phyloP scores from a whole-genome alignment of 371 early-diverging fungal species.

The Lichtheimia ramosa region DNA sequence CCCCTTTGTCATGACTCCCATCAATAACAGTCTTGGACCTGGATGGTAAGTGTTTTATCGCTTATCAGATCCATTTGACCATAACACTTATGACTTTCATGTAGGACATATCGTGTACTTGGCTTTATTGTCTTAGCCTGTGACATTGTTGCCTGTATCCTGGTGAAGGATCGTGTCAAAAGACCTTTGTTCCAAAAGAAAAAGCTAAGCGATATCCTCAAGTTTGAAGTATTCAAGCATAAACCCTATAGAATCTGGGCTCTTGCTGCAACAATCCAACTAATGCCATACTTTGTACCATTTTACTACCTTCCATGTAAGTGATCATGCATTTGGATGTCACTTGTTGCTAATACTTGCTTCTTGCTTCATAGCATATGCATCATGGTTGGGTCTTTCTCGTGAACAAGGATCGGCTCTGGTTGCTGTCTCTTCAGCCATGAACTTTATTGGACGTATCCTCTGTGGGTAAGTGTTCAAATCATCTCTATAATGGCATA shows the following conservation, averaged over 20 bases:
- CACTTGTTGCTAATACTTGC: too few relatives aligned
- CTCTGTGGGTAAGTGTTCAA: constrained; percentile 21
- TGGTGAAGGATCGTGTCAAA: constrained; percentile 13
- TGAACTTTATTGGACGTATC: constrained; percentile 62
- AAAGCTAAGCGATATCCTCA: constrained; percentile 11
- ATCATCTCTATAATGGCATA: not conserved
- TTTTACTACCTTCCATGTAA: constrained; percentile 41
- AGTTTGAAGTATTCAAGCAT: constrained; percentile 16
- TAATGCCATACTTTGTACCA: constrained; percentile 40
- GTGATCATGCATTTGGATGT: not conserved
- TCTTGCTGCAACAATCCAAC: constrained; percentile 28
- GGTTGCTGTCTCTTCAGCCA: constrained; percentile 45
- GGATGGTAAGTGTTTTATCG: constrained; percentile 12
- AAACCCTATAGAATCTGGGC: constrained; percentile 24
- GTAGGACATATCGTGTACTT: constrained; percentile 32
- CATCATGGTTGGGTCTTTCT: constrained; percentile 27
- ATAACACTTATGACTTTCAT: not conserved
- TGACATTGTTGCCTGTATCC: constrained; percentile 13
- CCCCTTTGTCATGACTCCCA: constrained; percentile 57
- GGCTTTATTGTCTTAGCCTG: constrained; percentile 17
- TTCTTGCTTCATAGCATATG: constrained; percentile 20
- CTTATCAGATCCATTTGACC: not conserved
- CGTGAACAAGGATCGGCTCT: constrained; percentile 30
- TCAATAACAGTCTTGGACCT: constrained; percentile 45
- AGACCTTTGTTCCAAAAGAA: not conserved